phyloP scores from a whole-genome alignment of 2,329 filamentous ascomycete genomes.

The Hypoxylon sp. region DNA sequence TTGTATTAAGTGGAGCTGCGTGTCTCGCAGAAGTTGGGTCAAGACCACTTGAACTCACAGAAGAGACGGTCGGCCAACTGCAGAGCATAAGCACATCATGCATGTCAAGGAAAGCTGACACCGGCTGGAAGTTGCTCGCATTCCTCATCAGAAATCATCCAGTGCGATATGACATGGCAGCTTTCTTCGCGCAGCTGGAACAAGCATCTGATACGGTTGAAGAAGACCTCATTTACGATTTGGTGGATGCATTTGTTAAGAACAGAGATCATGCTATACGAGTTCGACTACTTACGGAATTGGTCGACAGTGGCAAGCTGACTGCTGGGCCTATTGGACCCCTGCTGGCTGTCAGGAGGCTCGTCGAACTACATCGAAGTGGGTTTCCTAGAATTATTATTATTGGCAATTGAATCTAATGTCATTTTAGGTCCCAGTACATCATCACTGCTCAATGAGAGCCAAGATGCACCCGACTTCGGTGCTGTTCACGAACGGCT shows the following conservation, averaged over 20 bases:
- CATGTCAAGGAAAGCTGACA: conserved; percentile 36
- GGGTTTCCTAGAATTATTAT: conserved; percentile 19
- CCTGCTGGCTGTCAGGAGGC: conserved; percentile 47
- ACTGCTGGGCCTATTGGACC: conserved; percentile 45
- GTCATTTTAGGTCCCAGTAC: conserved; percentile 30
- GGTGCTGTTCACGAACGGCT: conserved; percentile 49
- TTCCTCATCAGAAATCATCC: conserved; percentile 50
- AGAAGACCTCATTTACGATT: conserved; percentile 47
- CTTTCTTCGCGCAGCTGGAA: conserved; percentile 44
- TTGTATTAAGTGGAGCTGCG: conserved; percentile 48
- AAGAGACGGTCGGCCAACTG: conserved; percentile 43
- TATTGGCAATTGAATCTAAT: conserved; percentile 34
- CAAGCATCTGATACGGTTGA: conserved; percentile 39
- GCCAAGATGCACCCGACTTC: conserved; percentile 46
- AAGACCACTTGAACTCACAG: conserved; percentile 45
- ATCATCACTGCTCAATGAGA: conserved; percentile 19
- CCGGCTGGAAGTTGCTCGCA: conserved; percentile 52
- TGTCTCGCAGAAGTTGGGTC: conserved; percentile 34
- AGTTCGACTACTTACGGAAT: conserved; percentile 44
- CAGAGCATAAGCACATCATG: conserved; percentile 44
- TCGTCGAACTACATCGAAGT: conserved; percentile 48
- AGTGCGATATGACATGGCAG: conserved; percentile 41
- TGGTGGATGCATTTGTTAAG: conserved; percentile 51
- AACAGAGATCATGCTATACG: conserved; percentile 38
- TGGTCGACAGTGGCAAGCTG: conserved; percentile 43